Conservation (phyloP, 2,329 filamentous ascomycete species). For the Aspergillus arachidicola region DNA sequence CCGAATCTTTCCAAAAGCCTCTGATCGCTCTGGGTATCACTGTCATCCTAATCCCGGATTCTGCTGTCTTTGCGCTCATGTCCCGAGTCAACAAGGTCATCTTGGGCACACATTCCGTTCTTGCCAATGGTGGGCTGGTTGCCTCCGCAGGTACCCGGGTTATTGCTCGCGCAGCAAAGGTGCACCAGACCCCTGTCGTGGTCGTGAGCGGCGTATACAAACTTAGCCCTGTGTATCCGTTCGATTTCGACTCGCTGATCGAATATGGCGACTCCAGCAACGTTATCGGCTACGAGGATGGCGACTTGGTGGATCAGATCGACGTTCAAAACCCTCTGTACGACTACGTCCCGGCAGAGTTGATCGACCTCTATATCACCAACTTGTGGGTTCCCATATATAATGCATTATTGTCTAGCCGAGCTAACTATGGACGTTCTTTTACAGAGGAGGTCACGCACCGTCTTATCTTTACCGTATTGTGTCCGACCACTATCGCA, state of each 20-base stretch:
- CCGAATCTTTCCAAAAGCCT: conserved; percentile 70
- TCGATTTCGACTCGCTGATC: conserved; percentile 77
- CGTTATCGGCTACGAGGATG: conserved; percentile 77
- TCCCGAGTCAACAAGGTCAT: conserved; percentile 94
- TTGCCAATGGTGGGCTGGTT: conserved; percentile 84
- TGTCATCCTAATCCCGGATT: conserved; percentile 82
- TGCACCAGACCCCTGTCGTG: conserved; percentile 80
- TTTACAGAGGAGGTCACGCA: conserved; percentile 60
- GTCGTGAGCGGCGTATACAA: conserved; percentile 92
- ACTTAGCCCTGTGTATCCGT: conserved; percentile 85
- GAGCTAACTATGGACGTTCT: conserved; percentile 19
- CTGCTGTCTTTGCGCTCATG: conserved; percentile 90
- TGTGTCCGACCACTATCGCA: conserved; percentile 66
- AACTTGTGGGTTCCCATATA: conserved; percentile 64
- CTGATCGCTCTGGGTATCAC: conserved; percentile 76
- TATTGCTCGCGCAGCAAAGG: conserved; percentile 81
- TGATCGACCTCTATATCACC: conserved; percentile 66
- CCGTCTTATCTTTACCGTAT: conserved; percentile 67
- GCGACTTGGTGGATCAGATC: conserved; percentile 74
- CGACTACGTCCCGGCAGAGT: conserved; percentile 79
- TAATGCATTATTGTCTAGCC: neutral
- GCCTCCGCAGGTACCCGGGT: conserved; percentile 81
- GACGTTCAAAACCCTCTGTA: conserved; percentile 78
- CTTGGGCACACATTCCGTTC: conserved; percentile 80
- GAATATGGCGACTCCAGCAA: conserved; percentile 83